Percentiles rank a stretch among this genome's conserved stretches.
These are phyloP conservation scores for Karstenula rhodostoma DNA, from an alignment of 2,329 filamentous ascomycete genomes.

Conservation along the genomic window DNA sequence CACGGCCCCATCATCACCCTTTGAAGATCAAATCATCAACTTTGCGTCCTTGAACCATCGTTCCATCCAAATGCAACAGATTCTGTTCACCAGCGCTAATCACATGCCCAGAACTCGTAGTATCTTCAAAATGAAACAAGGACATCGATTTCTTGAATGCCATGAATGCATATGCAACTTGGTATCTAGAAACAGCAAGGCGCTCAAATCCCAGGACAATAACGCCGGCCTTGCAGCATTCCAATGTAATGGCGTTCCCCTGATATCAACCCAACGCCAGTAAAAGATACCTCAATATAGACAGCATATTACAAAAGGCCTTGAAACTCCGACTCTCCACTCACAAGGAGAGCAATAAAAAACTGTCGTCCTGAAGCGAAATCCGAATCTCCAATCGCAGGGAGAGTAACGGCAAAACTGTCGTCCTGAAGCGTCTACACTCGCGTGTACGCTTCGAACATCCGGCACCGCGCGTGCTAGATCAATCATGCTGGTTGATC, in stretches of 20 bases:
- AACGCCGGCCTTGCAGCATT: background rate
- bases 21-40: background rate
- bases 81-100: background rate
- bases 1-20: background rate
- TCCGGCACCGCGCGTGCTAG: background rate
- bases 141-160: background rate
- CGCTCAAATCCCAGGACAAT: background rate
- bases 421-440: background rate
- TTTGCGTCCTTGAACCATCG: background rate
- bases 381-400: background rate
- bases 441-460: background rate
- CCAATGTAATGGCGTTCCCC: background rate
- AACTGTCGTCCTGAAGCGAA: too few relatives aligned
- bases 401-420: background rate
- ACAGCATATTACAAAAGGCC: background rate
- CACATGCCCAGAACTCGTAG: background rate
- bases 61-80: background rate
- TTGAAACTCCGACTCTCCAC: background rate
- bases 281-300: background rate
- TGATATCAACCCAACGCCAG: background rate
- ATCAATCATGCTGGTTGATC: slow-evolving; percentile 20
- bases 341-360: too few relatives aligned
- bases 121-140: background rate
- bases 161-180: slow-evolving; percentile 8
- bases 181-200: slow-evolving; percentile 8